Base-by-base conservation (phyloP, 306 rosid species). In the Luffa aegyptiaca region DNA sequence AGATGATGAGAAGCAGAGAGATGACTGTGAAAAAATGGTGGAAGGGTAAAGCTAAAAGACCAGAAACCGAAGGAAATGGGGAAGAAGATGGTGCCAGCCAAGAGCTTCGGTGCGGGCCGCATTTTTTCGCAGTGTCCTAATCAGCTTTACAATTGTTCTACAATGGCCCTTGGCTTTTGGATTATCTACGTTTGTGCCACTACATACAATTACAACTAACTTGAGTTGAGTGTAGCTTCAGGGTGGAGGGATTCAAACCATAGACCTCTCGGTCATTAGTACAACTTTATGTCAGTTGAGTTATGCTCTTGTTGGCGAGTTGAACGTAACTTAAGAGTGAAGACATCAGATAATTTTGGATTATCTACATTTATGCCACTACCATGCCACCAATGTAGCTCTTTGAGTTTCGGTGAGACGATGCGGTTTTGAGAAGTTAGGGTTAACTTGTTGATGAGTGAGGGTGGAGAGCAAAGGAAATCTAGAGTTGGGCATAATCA, bases 51-150 rank as follows among this genome's bases (percentile, higher is more conserved):
- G 36, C 11, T 5, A 64, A 18, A 41, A 37, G 44, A 65, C 73
- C 46, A 44, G 76, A 70, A 70, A 11, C 76, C 37, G n/a, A 11
- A 70, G 35, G 76, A 70, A 70, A 70, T 20, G 76, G 76, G 21
- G 48, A 65, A 65, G 72, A 39, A 62, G 18, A 65, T 39, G 36
- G 75, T 69, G 75, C 53, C 75, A 69, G 53, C 75, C 53, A 69
- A 42, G 46, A n/a, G 9, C 31, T 69, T 42, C 75, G 75, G 75
- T 66, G 74, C 74, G 49, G 26, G 74, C 74, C 48, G 74, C 74
- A 39, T 35, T 14, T 35, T 63, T 14, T 26, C 31, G 31, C 70
- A 63, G 70, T 66, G 33, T 66, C 48, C 9, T 7, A 2, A 66
- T 18, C 33, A 66, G 3, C 21, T 37, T 39, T 16, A 6, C 42